phyloP scores from a whole-genome alignment of 345 rosid genomes.

The Eucalyptus cladocalyx region DNA sequence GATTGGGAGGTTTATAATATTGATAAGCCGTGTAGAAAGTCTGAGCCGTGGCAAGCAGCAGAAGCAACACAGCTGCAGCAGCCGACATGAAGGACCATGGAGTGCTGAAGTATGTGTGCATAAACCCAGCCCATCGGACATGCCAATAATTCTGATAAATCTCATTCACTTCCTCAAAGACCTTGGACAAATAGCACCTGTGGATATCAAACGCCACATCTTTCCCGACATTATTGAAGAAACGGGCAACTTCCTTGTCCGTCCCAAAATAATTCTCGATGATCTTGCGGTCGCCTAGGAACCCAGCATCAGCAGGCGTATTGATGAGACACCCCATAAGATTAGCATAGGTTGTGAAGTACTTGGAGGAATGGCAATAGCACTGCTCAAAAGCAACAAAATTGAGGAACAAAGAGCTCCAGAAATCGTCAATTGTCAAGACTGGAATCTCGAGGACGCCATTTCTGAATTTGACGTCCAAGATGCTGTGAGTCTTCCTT shows the following conservation, averaged over 20 bases:
- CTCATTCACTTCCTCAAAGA: slow-evolving; percentile 35
- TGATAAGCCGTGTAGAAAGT: slow-evolving; percentile 18
- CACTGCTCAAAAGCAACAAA: slow-evolving; percentile 47
- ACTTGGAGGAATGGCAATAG: slow-evolving; percentile 21
- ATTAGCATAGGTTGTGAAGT: slow-evolving; percentile 35
- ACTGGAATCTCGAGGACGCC: slow-evolving; percentile 41
- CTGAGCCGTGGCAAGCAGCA: slow-evolving; percentile 31
- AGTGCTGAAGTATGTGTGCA: slow-evolving; percentile 30
- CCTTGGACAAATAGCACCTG: slow-evolving; percentile 14
- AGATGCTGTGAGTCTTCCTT: slow-evolving; percentile 18
- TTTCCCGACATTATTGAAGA: slow-evolving; percentile 37
- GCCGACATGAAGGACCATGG: slow-evolving; percentile 63
- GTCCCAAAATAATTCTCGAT: slow-evolving; percentile 48
- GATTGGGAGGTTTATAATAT: background rate
- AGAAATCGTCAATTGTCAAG: slow-evolving; percentile 24
- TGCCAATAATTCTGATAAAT: slow-evolving; percentile 31
- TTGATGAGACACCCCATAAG: slow-evolving; percentile 47
- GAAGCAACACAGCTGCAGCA: slow-evolving; percentile 29
- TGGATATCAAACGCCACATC: slow-evolving; percentile 31
- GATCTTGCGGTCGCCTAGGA: slow-evolving; percentile 23
- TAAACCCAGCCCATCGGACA: slow-evolving; percentile 41
- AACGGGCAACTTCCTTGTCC: slow-evolving; percentile 25
- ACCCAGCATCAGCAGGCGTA: slow-evolving; percentile 28
- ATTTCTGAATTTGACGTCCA: slow-evolving; percentile 21
- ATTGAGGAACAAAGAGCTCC: slow-evolving; percentile 28